Evolutionary conservation across 495 filamentous ascomycete genomes (phyloP).

Genomic region (Hypoxylon perforatum): DNA sequence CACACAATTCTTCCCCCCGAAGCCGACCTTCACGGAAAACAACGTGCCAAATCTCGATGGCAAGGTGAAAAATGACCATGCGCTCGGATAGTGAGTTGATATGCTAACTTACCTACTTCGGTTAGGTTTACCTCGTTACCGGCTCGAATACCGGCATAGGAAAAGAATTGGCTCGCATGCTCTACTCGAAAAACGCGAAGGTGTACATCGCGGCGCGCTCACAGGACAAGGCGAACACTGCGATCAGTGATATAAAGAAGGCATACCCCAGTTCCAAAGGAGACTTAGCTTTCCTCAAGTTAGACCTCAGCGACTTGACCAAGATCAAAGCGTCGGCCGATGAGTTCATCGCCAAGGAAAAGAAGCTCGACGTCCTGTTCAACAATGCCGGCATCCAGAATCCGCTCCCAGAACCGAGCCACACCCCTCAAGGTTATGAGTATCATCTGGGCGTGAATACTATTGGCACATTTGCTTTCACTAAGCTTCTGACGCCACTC

Average conservation of each 20-base stretch:
- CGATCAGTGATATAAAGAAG: conserved; percentile 41
- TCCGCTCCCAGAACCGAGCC: conserved; percentile 15
- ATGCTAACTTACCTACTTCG: not conserved
- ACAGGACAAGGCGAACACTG: conserved; percentile 40
- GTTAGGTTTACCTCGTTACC: conserved; percentile 59
- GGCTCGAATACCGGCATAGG: conserved; percentile 61
- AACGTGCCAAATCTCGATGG: conserved; percentile 40
- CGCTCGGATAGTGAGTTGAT: not conserved
- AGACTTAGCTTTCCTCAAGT: conserved; percentile 38
- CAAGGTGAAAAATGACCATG: conserved; percentile 24
- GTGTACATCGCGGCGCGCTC: conserved; percentile 64
- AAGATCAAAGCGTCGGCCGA: conserved; percentile 46
- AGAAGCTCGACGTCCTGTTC: conserved; percentile 50
- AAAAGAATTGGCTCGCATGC: conserved; percentile 56
- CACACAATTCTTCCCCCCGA: conserved; percentile 43
- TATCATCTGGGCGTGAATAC: conserved; percentile 51
- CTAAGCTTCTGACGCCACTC: conserved; percentile 53
- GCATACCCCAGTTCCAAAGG: conserved; percentile 42
- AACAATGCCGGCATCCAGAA: conserved; percentile 54
- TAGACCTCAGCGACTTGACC: conserved; percentile 51
- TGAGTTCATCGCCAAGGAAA: conserved; percentile 46
- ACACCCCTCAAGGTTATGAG: conserved; percentile 50
- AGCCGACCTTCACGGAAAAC: conserved; percentile 42
- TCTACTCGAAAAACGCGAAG: conserved; percentile 58
- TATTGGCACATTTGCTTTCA: conserved; percentile 52